Evolutionary conservation across 371 early-diverging fungal genomes (phyloP).

Genomic region (Lichtheimia ornata): DNA sequence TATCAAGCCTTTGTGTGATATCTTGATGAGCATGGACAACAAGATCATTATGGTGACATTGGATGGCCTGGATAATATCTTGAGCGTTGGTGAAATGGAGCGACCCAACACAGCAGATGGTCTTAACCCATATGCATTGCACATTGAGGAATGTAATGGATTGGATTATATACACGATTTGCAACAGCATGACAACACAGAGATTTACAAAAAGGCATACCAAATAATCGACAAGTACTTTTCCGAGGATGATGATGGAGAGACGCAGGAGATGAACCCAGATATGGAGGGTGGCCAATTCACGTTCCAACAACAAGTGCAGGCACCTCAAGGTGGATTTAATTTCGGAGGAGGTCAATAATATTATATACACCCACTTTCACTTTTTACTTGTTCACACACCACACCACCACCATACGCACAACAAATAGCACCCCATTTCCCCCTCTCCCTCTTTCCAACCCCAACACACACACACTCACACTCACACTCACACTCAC

Average conservation of each 20-base stretch:
- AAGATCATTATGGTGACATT: conserved; percentile 94
- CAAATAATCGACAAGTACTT: conserved; percentile 95
- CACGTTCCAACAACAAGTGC: conserved; percentile 57
- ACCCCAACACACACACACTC: neutral
- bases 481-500: neutral
- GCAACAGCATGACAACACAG: conserved; percentile 88
- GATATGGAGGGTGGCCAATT: conserved; percentile 66
- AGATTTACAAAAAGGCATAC: conserved; percentile 96
- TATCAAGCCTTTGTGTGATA: conserved; percentile 94
- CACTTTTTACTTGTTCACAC: conserved; percentile 1
- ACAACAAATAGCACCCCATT: neutral
- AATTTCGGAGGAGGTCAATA: conserved; percentile 49
- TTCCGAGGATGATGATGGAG: conserved; percentile 81
- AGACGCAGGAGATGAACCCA: conserved; percentile 52
- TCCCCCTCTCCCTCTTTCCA: neutral
- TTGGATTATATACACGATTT: conserved; percentile 91
- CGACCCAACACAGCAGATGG: conserved; percentile 51
- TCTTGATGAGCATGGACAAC: conserved; percentile 89
- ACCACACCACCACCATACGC: conserved; percentile 2
- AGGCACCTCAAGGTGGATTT: conserved; percentile 72
- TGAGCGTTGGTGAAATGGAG: conserved; percentile 92
- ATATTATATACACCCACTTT: conserved; percentile 5
- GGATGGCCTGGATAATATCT: conserved; percentile 96
- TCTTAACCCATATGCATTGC: conserved; percentile 85
- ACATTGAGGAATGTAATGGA: conserved; percentile 92